phyloP scores from a whole-genome alignment of 495 filamentous ascomycete genomes.

The Talaromyces wortmannii region DNA sequence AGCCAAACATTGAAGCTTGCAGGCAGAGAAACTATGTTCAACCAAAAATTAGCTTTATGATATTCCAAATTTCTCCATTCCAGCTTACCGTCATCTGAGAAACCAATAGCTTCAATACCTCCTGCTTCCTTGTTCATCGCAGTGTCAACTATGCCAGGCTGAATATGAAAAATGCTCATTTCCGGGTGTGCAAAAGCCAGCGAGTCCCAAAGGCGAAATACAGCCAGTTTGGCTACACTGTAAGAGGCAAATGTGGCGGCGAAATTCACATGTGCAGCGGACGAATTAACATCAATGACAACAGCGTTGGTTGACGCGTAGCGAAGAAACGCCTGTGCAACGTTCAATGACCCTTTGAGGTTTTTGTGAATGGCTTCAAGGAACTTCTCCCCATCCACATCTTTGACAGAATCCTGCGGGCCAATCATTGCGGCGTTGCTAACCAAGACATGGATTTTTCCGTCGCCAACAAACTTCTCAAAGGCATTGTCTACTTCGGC shows the following conservation, averaged over 20 bases:
- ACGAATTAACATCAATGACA: conserved; percentile 27
- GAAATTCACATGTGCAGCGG: conserved; percentile 29
- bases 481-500: conserved; percentile 31
- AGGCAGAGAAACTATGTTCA: conserved; percentile 13
- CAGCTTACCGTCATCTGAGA: conserved; percentile 29
- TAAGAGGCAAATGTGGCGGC: conserved; percentile 24
- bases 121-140: conserved; percentile 30
- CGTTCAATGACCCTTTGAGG: conserved; percentile 24
- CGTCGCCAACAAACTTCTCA: conserved; percentile 9
- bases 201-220: conserved; percentile 30
- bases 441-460: conserved; percentile 20
- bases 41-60: neutral
- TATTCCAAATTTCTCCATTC: neutral
- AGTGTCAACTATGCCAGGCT: conserved; percentile 38
- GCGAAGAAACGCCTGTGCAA: conserved; percentile 34
- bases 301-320: conserved; percentile 25
- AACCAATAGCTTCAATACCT: conserved; percentile 20
- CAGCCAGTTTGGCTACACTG: conserved; percentile 31
- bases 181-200: conserved; percentile 23
- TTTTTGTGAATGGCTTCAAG: conserved; percentile 26
- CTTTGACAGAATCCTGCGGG: conserved; percentile 16
- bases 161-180: conserved; percentile 35
- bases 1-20: conserved; percentile 29
- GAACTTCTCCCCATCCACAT: conserved; percentile 22
- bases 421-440: conserved; percentile 21